phyloP scores from a whole-genome alignment of 495 filamentous ascomycete genomes.

The Emericellopsis terricola region DNA sequence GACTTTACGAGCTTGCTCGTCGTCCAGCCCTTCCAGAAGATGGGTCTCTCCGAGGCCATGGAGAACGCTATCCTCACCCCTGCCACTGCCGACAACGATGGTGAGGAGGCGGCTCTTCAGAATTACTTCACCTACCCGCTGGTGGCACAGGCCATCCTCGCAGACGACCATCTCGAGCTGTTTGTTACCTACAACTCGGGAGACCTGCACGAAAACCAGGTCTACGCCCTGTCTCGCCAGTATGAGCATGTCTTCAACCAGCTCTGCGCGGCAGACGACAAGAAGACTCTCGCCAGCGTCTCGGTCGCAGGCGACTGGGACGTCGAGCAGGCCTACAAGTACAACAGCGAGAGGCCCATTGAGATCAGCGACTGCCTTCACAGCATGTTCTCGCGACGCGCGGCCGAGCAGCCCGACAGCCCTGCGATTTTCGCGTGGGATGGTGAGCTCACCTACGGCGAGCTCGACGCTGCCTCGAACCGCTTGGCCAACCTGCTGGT shows the following conservation, averaged over 20 bases:
- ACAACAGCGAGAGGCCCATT: neutral
- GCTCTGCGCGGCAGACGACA: neutral
- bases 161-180: conserved; percentile 2
- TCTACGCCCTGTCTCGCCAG: conserved; percentile 8
- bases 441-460: neutral
- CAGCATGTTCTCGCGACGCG: neutral
- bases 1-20: conserved; percentile 1
- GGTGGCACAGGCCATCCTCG: conserved; percentile 6
- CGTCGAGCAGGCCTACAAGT: neutral
- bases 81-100: too few species aligned
- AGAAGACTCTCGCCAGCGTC: neutral
- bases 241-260: conserved; percentile 4
- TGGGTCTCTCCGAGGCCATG: neutral
- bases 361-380: conserved; percentile 1
- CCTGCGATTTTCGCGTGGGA: conserved; percentile 3
- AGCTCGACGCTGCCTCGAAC: neutral
- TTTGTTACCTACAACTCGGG: conserved; percentile 5
- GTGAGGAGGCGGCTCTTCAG: neutral
- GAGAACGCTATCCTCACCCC: conserved; percentile 5
- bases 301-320: neutral
- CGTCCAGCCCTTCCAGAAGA: neutral
- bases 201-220: conserved; percentile 4
- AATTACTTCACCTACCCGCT: conserved; percentile 8
- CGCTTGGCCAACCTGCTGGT: neutral
- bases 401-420: neutral